Evolutionary conservation across 2,329 filamentous ascomycete genomes (phyloP).

Genomic region (Apiospora koreana): DNA sequence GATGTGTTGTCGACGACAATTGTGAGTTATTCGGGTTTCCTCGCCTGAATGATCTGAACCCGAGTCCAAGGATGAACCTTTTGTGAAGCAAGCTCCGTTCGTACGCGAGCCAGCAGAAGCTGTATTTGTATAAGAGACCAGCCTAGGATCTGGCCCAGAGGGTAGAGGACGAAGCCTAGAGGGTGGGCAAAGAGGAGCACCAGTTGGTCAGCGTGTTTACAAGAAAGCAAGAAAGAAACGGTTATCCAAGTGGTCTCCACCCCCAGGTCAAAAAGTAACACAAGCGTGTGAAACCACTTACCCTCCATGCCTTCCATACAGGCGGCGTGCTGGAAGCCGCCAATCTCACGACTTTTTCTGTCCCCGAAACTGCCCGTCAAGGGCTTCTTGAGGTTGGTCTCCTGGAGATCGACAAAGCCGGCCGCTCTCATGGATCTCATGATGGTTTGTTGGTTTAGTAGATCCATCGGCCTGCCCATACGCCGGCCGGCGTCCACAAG

Average conservation of each 20-base stretch:
- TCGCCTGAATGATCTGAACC: constrained; percentile 10
- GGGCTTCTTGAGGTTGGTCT: constrained; percentile 9
- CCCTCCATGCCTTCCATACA: background rate
- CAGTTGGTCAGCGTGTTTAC: background rate
- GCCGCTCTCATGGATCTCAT: background rate
- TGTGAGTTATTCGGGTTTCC: background rate
- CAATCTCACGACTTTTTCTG: constrained; percentile 9
- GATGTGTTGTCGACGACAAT: background rate
- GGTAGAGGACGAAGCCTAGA: constrained; percentile 7
- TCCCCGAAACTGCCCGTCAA: background rate
- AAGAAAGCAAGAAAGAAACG: background rate
- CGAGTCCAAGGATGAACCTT: constrained; percentile 2
- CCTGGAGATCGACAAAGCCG: constrained; percentile 10
- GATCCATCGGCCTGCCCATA: constrained; percentile 3
- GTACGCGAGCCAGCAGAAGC: constrained; percentile 7
- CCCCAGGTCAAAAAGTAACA: too few species aligned
- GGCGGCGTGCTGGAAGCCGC: background rate
- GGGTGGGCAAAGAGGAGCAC: background rate
- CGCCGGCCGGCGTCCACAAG: background rate
- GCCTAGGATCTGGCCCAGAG: background rate
- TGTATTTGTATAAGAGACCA: constrained; percentile 12
- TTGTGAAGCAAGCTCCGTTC: background rate
- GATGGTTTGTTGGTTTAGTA: background rate
- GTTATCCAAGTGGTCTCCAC: background rate
- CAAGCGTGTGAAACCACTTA: background rate